Percentiles rank a stretch among this genome's conserved stretches.
Conservation (phyloP, 2,329 filamentous ascomycete genomes). For the Xenosphaeropsis pyriputrescens region DNA sequence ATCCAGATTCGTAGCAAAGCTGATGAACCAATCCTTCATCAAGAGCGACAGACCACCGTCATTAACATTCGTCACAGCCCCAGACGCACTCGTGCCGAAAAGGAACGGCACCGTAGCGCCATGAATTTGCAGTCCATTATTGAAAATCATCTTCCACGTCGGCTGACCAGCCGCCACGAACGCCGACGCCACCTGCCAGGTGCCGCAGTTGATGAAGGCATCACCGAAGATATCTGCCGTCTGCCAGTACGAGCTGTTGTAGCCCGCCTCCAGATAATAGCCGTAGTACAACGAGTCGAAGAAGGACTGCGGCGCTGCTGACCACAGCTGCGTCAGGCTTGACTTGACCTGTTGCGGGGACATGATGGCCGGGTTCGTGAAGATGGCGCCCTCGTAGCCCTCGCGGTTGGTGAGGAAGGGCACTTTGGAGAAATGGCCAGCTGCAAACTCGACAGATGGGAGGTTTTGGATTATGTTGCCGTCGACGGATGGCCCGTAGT, state of each 20-base stretch:
- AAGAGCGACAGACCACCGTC: too few species aligned
- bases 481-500: conserved; percentile 29
- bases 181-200: not conserved
- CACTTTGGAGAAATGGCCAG: not conserved
- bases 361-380: not conserved
- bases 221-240: not conserved
- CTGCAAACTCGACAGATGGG: conserved; percentile 14
- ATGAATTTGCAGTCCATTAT: not conserved
- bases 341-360: not conserved
- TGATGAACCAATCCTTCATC: too few species aligned
- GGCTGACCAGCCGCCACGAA: not conserved
- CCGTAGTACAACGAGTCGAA: not conserved
- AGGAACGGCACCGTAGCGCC: not conserved
- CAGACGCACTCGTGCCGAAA: not conserved
- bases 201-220: not conserved
- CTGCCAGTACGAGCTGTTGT: not conserved
- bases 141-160: conserved; percentile 1
- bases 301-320: not conserved
- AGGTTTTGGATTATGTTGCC: conserved; percentile 29
- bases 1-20: too few species aligned
- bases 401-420: not conserved
- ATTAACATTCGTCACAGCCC: not conserved
- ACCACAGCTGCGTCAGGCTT: not conserved
- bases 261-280: not conserved
- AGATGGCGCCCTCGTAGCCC: conserved; percentile 1